Evolutionary conservation across 2,329 filamentous ascomycete genomes (phyloP).

Genomic region (Lachnellula hyalina): DNA sequence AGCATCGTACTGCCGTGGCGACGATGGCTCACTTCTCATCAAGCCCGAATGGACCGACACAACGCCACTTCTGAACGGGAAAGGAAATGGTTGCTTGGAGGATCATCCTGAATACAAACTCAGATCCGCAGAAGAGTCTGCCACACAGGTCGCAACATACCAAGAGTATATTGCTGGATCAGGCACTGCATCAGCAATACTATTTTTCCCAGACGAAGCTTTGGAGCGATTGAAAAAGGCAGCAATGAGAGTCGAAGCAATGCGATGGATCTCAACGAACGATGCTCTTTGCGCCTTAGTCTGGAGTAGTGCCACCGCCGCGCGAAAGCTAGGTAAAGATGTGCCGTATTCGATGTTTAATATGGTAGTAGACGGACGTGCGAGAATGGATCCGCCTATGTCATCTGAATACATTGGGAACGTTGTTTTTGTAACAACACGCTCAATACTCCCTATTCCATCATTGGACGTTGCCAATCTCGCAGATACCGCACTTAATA

Average conservation of each 20-base stretch:
- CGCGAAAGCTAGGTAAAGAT: background rate
- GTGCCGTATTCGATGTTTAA: conserved; percentile 1
- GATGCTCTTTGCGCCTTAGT: conserved; percentile 3
- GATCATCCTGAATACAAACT: background rate
- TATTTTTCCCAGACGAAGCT: too few species aligned
- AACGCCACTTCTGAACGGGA: background rate
- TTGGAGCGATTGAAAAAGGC: too few species aligned
- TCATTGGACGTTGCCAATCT: too few species aligned
- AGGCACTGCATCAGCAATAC: too few species aligned
- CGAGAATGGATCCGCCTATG: background rate
- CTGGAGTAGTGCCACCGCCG: background rate
- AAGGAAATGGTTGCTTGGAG: conserved; percentile 1
- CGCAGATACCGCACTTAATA: too few species aligned
- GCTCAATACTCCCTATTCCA: too few species aligned
- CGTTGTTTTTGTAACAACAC: background rate
- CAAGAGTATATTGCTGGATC: too few species aligned
- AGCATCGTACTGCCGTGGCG: background rate
- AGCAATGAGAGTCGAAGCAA: too few species aligned
- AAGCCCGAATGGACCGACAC: conserved; percentile 3
- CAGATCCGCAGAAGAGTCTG: too few species aligned
- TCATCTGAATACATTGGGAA: conserved; percentile 2
- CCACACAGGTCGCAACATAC: too few species aligned
- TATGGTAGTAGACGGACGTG: conserved; percentile 1
- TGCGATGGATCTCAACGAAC: background rate
- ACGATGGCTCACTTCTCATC: conserved; percentile 1